phyloP scores from a whole-genome alignment of 352 stramenopile genomes.

The Poterioochromonas sp. region DNA sequence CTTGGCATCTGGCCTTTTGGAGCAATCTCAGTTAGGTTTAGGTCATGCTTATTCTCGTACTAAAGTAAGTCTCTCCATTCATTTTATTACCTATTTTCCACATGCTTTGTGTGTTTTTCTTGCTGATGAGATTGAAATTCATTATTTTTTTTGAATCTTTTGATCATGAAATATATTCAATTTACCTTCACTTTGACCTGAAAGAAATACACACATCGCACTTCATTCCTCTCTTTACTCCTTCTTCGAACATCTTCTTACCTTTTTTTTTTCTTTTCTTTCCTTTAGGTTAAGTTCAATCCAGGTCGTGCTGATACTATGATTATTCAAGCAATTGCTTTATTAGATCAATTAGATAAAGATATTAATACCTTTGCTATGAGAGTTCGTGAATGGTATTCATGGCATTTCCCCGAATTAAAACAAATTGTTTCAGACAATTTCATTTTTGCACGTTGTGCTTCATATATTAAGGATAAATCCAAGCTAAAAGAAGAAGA shows the following conservation, averaged over 20 bases:
- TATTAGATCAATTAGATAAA: constrained; percentile 99
- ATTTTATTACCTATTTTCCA: neutral
- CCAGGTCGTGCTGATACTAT: constrained; percentile 99
- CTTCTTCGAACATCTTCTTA: neutral
- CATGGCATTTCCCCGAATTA: constrained; percentile 99
- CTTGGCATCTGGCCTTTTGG: constrained; percentile 83
- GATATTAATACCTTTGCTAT: constrained; percentile 99
- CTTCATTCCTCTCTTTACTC: neutral
- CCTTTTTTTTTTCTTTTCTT: too few species aligned
- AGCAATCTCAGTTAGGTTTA: constrained; percentile 96
- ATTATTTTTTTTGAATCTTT: neutral
- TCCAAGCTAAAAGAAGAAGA: constrained; percentile 51
- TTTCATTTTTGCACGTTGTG: constrained; percentile 94
- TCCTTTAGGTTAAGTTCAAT: constrained; percentile 97
- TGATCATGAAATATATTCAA: neutral
- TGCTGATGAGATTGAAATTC: neutral
- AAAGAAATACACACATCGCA: constrained; percentile 35
- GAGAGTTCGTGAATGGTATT: constrained; percentile 99
- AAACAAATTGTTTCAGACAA: constrained; percentile 99
- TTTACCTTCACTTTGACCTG: constrained; percentile 49
- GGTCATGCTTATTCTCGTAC: constrained; percentile 97
- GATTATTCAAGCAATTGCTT: constrained; percentile 99
- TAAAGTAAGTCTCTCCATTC: constrained; percentile 54
- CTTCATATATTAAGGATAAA: constrained; percentile 83
- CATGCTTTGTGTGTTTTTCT: constrained; percentile 37